Evolutionary conservation across 495 filamentous ascomycete species (phyloP), one percentile per base, ranked within the genome.

Genomic region (Aspergillus conjunctus): DNA sequence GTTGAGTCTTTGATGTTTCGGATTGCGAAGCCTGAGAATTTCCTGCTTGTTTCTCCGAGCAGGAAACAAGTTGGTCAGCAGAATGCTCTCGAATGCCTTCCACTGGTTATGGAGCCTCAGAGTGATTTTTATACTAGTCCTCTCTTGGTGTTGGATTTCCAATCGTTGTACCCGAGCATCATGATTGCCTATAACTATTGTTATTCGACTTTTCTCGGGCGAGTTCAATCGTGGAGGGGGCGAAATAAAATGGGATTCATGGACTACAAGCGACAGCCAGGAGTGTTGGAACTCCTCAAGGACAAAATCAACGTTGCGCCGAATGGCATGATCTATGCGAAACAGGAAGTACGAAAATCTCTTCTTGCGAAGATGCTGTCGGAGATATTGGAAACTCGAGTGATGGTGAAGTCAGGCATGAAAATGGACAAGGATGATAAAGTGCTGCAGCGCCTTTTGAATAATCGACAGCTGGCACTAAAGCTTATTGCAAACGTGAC

Each of bases 161-260:
- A 98, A 70, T 94, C 90, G 30, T 79, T 98, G 22, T 98, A 98
- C 68, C 94, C 94, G 3, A 96, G 92, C 68, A 87, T 98, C 50
- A 98, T 98, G 92, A 97, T 98, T 65, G 94, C 94, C 0, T 97
- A 98, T 75, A 98, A 98, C 70, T 97, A 97, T 74, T 98, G 94
- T 77, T 98, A 98, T 72, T 98, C 94, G 0, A 98, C 94, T 0
- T 98, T 91, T 63, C 83, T 98, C 8, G 94, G 94, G 3, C 85
- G 94, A 50, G 85, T 93, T 32, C 82, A 86, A 21, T 83, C 83
- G 65, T 97, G 93, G 94, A 84, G 91, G 26, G 92, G 92, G 15
- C 86, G 85, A 50, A 93, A 94, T 75, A 98, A 98, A 74, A 90
- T 98, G 88, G 94, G 94, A 0, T 96, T 98, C 66, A 81, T 84